These are phyloP conservation scores for Solanum peruvianum DNA, from an alignment of 257 asterid species.

Conservation along the genomic window DNA sequence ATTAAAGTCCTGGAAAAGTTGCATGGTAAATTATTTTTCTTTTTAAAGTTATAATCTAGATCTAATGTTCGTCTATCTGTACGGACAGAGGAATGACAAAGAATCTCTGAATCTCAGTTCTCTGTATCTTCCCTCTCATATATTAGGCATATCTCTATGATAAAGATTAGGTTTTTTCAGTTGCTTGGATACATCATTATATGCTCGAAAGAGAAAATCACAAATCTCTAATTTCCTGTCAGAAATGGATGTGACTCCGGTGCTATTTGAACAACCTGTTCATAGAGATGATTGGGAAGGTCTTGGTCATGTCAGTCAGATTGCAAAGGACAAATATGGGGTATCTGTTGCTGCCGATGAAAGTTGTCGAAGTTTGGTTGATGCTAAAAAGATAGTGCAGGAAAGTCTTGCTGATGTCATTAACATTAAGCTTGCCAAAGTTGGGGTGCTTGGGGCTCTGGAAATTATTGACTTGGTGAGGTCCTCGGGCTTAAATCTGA, in stretches of 20 bases:
- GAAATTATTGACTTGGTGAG: conserved; percentile 62
- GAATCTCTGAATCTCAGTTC: neutral
- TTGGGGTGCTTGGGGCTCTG: conserved; percentile 79
- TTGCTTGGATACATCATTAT: neutral
- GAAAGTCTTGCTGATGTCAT: conserved; percentile 71
- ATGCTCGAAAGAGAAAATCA: neutral
- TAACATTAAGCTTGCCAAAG: conserved; percentile 82
- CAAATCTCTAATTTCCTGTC: conserved; percentile 2
- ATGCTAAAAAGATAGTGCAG: conserved; percentile 55
- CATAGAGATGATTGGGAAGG: conserved; percentile 89
- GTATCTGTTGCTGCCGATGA: conserved; percentile 90
- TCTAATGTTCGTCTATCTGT: neutral
- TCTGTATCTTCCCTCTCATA: neutral
- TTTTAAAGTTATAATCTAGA: neutral
- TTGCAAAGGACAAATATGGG: conserved; percentile 57
- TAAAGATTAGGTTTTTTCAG: neutral
- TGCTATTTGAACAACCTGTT: conserved; percentile 87
- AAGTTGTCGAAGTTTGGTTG: conserved; percentile 70
- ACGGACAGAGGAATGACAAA: neutral
- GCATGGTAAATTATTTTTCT: conserved; percentile 35
- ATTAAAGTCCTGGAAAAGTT: conserved; percentile 62
- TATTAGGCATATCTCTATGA: neutral
- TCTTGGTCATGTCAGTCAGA: conserved; percentile 51
- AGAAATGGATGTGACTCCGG: conserved; percentile 77
- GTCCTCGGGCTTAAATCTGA: conserved; percentile 52